Percentiles rank a stretch among this genome's conserved stretches.
Evolutionary conservation across 148 eudicot species (phyloP).

Genomic region (Simmondsia chinensis): DNA sequence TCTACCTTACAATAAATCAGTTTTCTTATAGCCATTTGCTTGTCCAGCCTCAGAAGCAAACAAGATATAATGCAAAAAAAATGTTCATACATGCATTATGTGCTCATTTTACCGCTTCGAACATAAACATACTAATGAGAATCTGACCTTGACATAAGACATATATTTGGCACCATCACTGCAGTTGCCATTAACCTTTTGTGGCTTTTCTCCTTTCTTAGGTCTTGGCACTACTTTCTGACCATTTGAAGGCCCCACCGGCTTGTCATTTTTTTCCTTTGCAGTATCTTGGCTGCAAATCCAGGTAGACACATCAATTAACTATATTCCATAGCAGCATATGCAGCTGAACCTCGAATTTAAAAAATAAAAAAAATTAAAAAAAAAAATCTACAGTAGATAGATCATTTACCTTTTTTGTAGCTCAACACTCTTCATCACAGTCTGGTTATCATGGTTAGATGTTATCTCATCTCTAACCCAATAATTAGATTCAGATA

Average conservation of each 20-base stretch:
- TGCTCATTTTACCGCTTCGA: not conserved
- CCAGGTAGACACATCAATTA: slow-evolving; percentile 12
- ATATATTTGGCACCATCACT: slow-evolving; percentile 87
- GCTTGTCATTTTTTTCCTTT: slow-evolving; percentile 32
- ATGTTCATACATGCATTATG: too few species aligned
- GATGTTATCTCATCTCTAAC: slow-evolving; percentile 49
- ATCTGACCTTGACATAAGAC: slow-evolving; percentile 86
- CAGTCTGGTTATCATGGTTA: slow-evolving; percentile 54
- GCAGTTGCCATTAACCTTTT: slow-evolving; percentile 31
- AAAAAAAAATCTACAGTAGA: not conserved
- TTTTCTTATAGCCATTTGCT: not conserved
- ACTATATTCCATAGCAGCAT: slow-evolving; percentile 1
- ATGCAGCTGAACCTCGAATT: not conserved
- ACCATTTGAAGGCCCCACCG: slow-evolving; percentile 25
- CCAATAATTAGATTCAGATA: slow-evolving; percentile 51
- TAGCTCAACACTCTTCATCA: slow-evolving; percentile 33
- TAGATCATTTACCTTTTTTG: slow-evolving; percentile 38
- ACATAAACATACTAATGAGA: not conserved
- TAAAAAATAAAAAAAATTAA: not conserved
- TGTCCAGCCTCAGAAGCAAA: too few species aligned
- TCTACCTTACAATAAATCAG: not conserved
- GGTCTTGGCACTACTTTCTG: slow-evolving; percentile 31
- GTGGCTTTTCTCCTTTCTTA: slow-evolving; percentile 52
- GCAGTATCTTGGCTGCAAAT: slow-evolving; percentile 31
- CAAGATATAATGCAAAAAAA: too few species aligned